Base-by-base conservation (phyloP, 805 yeast genomes). In the Starmerella tilneyi region DNA sequence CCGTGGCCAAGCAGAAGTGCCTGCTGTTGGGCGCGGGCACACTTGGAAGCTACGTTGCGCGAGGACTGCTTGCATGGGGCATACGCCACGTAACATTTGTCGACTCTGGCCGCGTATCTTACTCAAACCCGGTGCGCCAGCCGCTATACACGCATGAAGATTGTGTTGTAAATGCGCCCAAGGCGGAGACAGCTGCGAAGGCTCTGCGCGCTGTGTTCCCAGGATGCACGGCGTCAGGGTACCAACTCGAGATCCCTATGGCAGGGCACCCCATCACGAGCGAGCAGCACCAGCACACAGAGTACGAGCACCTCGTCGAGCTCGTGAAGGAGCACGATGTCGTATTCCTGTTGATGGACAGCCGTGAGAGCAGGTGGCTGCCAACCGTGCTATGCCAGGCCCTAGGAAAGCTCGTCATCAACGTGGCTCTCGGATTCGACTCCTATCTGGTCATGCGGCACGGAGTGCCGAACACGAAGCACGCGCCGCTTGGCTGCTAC, bases 331-430 rank as follows among this genome's bases (percentile, higher is more conserved):
- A 63, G 0, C 89, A 85, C 60, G 98, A 92, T 62, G 81, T 72
- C 0, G 60, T 89, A 0, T 92, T 81, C 55, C 63, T 94, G 26
- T 66, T 88, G 37, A 84, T 88, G 82, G 99, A 92, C 60, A 85
- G 96, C 5, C 72, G 99, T 44, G 99, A 92, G 60, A 76, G 96
- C 1, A 71, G 99, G 52, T 92, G 99, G 99, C 68, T 92, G n/a
- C 99, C 99, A 1, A 81, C 97, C 0, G 76, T 89, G 1, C 63
- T 92, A 31, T 84, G 85, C 0, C 70, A 75, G 44, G 78, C 79
- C 1, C 65, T 73, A 57, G 60, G 71, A 38, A 92, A 92, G 59
- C 68, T 76, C 9, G 94, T 88, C 1, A 75, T 92, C 31, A 92
- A 88, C 63, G 92, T 94, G 0, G 98, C 98, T 0, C 66, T 92